phyloP scores from a whole-genome alignment of 306 rosid genomes.

The Acacia crassicarpa region DNA sequence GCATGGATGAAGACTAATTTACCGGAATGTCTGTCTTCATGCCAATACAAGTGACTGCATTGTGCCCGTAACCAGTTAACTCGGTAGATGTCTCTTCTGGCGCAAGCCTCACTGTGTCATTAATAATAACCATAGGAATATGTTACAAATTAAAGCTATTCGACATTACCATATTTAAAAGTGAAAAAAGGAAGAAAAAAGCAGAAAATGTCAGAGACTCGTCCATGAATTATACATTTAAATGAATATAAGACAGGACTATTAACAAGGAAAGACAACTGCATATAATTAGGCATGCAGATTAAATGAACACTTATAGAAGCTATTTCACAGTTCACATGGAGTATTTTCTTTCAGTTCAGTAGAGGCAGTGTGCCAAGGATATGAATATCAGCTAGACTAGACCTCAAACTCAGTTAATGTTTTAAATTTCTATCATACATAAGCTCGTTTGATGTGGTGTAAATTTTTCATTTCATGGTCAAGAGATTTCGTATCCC shows the following conservation, averaged over 20 bases:
- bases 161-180: background rate
- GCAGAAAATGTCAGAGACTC: background rate
- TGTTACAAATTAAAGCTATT: slow-evolving; percentile 8
- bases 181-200: background rate
- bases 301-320: background rate
- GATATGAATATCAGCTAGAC: slow-evolving; percentile 12
- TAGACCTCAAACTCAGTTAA: slow-evolving; percentile 9
- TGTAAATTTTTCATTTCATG: slow-evolving; percentile 9
- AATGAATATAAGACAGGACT: background rate
- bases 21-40: slow-evolving; percentile 94
- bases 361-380: background rate
- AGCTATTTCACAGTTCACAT: background rate
- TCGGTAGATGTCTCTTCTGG: slow-evolving; percentile 73
- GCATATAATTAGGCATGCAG: background rate
- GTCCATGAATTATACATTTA: background rate
- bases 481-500: background rate
- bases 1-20: slow-evolving; percentile 29
- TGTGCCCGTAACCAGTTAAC: slow-evolving; percentile 85
- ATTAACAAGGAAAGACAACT: background rate
- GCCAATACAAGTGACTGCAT: slow-evolving; percentile 92
- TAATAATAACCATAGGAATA: slow-evolving; percentile 19
- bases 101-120: slow-evolving; percentile 85
- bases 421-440: slow-evolving; percentile 13
- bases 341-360: background rate
- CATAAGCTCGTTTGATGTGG: background rate